A percentile compares a stretch with the other conserved stretches of the same genome.
Evolutionary conservation across 345 rosid genomes (phyloP).

Genomic region (Leavenworthia alabamica): DNA sequence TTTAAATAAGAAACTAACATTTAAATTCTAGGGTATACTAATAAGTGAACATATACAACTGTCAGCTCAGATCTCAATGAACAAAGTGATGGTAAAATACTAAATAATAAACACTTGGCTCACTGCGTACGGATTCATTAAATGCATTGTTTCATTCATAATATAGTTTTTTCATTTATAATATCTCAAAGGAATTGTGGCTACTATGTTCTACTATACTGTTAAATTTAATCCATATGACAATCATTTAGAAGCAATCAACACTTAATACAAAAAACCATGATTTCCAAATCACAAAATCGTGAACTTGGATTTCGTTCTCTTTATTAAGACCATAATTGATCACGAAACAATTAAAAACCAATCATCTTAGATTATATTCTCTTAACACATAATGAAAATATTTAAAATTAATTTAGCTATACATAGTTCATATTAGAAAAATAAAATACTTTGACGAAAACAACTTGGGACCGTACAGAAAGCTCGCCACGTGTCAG

Average conservation of each 20-base stretch:
- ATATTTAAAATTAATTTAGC: neutral
- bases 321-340: constrained; percentile 14
- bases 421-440: neutral
- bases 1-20: neutral
- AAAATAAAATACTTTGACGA: constrained; percentile 17
- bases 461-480: constrained; percentile 25
- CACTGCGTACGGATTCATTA: constrained; percentile 21
- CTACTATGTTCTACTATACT: neutral
- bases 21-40: neutral
- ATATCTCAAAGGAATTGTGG: neutral
- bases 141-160: neutral
- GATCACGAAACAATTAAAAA: constrained; percentile 16
- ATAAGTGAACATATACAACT: constrained; percentile 11
- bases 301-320: constrained; percentile 24
- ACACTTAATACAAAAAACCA: neutral
- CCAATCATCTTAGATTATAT: constrained; percentile 25
- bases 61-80: constrained; percentile 20
- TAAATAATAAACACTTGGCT: neutral
- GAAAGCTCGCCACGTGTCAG: constrained; percentile 20
- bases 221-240: neutral
- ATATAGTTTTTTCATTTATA: neutral
- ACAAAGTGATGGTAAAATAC: neutral
- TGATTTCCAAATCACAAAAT: constrained; percentile 18
- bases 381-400: constrained; percentile 23
- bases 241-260: neutral